Evolutionary conservation across 2,329 filamentous ascomycete genomes (phyloP), one percentile per base, ranked within the genome.

Genomic region (Calonectria naviculata): DNA sequence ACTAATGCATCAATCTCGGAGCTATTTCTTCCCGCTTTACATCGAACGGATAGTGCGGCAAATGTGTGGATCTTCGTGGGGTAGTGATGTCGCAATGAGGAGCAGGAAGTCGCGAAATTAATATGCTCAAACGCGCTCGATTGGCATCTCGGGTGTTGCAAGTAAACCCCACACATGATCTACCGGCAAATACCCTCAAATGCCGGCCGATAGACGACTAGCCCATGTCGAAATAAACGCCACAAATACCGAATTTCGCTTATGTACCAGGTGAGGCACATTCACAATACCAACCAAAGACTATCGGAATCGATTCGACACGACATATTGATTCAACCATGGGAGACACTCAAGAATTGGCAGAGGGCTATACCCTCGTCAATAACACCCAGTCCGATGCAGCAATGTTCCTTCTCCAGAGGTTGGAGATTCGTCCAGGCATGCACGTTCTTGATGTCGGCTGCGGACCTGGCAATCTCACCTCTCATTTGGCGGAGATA

Each of bases 301-400:
- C 21, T 8, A 56, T 9, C 15, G 21, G 31, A 24, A 54, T 12
- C 31, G n/a, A 38, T 26, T 36, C 52, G 10, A 21, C 52, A 38
- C 31, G 6, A 26, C n/a, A 26, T 17, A 17, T 26, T 19, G n/a
- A 26, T 36, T 19, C 31, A 34, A 38, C n/a, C 31, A 56, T 56
- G 52, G 52, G n/a, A 9, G 52, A 56, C 31, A 56, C 52, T 10
- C 52, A 56, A 56, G 52, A 56, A 26, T 56, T 56, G 52, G 52
- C 52, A 6, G 31, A 56, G 52, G 52, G 52, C 19, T 56, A 56
- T 21, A 56, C 52, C 31, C 10, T 21, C 19, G 12, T 36, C n/a
- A 56, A 56, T 31, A 56, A 56, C n/a, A 56, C 52, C 31, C 52
- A 56, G 26, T 56, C 52, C 31, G n/a, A 38, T 56, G 52, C 52